A percentile compares a stretch with the other conserved stretches of the same genome.
Conservation (phyloP, 495 filamentous ascomycete species). For the Tuber brumale region DNA sequence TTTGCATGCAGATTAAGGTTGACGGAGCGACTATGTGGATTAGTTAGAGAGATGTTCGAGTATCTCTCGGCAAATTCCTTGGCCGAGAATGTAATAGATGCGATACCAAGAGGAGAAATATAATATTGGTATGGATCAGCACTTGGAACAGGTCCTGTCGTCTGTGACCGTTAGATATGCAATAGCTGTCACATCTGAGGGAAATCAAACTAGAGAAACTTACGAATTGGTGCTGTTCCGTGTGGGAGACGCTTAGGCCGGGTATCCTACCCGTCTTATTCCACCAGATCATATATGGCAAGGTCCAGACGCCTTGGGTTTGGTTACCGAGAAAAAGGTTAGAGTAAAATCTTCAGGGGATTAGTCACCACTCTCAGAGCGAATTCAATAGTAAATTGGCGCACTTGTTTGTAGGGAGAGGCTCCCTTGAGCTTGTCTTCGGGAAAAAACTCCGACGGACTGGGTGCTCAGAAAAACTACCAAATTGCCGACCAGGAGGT, state of each 20-base stretch:
- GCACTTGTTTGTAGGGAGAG: constrained; percentile 42
- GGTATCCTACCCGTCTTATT: constrained; percentile 12
- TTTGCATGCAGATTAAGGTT: constrained; percentile 49
- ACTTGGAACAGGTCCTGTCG: constrained; percentile 43
- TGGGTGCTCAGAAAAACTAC: constrained; percentile 50
- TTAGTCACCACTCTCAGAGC: constrained; percentile 60
- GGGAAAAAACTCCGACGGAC: constrained; percentile 49
- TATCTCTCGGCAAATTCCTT: constrained; percentile 54
- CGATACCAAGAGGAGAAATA: constrained; percentile 73
- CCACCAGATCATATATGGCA: constrained; percentile 81
- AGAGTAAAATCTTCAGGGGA: constrained; percentile 58
- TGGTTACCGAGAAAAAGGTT: constrained; percentile 80
- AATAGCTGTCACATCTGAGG: not conserved
- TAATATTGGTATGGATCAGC: constrained; percentile 63
- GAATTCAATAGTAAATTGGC: constrained; percentile 42
- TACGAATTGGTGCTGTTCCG: constrained; percentile 26
- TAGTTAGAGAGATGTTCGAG: constrained; percentile 59
- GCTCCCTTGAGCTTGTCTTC: constrained; percentile 45
- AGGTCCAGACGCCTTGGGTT: constrained; percentile 63
- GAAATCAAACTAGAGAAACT: not conserved
- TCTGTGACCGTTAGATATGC: constrained; percentile 16
- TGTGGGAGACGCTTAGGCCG: constrained; percentile 35
- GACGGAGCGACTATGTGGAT: constrained; percentile 68
- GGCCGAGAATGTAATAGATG: constrained; percentile 73
- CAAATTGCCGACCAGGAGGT: constrained; percentile 47